Evolutionary conservation across 2,329 filamentous ascomycete species (phyloP), one percentile per base, ranked within the genome.

Genomic region (Aspergillus sp.): DNA sequence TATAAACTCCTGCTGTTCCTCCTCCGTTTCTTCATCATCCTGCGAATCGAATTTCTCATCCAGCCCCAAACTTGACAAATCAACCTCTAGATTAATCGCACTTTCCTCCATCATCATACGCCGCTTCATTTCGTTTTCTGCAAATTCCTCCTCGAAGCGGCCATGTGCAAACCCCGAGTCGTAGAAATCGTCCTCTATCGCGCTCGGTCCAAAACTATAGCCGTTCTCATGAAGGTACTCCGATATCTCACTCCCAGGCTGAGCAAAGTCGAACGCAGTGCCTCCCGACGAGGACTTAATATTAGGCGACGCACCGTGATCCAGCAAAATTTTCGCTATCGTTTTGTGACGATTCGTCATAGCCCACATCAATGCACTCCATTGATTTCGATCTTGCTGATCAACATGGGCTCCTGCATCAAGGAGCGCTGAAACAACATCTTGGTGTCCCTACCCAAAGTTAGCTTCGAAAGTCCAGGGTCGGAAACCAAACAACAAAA

Each of bases 341-440:
- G 87, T 88, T 77, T 98, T 98, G 77, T 99, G 95, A 57, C 93
- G 82, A 75, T 99, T 99, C 56, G 95, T 99, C 91, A 98, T 98
- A 50, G 95, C 93, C 95, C 95, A 99, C 93, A 99, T 99, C 60
- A 99, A 82, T 14, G 95, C 90, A 68, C 91, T 98, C 95, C 95
- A 99, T 70, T 96, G 89, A 71, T 98, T 98, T 62, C 89, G 90
- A 72, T 99, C 95, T 75, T 98, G 93, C 68, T 89, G 89, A 77
- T 99, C 92, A 52, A 98, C 92, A 67, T 91, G 85, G 40, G 89
- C 93, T 23, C 93, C 93, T 9, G 91, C 91, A 58, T 91, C 85
- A 52, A 99, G 85, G 52, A 99, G 83, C 39, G 89, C 86, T 58
- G 89, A 84, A 23, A 98, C 95, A 4, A 96, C 93, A 47, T 88